Evolutionary conservation across 805 yeast species (phyloP).

Genomic region (Candida sithepensis): DNA sequence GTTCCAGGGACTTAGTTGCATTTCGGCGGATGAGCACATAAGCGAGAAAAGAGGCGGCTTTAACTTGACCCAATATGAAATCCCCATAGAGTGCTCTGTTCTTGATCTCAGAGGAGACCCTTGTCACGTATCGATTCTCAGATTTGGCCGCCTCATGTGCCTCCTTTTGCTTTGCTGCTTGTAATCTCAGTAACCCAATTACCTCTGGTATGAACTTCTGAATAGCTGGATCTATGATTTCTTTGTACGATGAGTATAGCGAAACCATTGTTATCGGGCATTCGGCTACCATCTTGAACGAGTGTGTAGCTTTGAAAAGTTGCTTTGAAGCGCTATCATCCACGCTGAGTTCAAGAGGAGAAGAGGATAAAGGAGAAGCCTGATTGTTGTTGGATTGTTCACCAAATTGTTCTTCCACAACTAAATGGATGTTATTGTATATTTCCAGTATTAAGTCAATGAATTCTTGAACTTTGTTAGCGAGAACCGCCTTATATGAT

Average conservation of each 20-base stretch:
- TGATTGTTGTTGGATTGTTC: slow-evolving; percentile 6
- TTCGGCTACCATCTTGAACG: slow-evolving; percentile 90
- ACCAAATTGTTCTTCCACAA: slow-evolving; percentile 69
- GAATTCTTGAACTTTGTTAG: slow-evolving; percentile 74
- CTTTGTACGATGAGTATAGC: slow-evolving; percentile 81
- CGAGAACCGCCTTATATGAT: slow-evolving; percentile 65
- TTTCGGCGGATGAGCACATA: slow-evolving; percentile 85
- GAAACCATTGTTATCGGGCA: slow-evolving; percentile 97
- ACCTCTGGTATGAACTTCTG: slow-evolving; percentile 80
- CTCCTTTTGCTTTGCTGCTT: slow-evolving; percentile 76
- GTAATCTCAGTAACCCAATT: slow-evolving; percentile 65
- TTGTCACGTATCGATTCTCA: slow-evolving; percentile 56
- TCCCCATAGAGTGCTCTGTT: slow-evolving; percentile 83
- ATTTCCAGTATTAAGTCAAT: slow-evolving; percentile 70
- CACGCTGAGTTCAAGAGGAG: slow-evolving; percentile 41
- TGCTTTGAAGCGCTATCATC: slow-evolving; percentile 44
- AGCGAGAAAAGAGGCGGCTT: slow-evolving; percentile 92
- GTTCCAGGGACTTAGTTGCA: slow-evolving; percentile 59
- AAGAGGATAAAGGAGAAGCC: slow-evolving; percentile 15
- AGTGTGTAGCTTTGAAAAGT: slow-evolving; percentile 64
- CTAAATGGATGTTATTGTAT: slow-evolving; percentile 73
- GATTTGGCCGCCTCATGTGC: slow-evolving; percentile 58
- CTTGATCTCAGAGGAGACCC: slow-evolving; percentile 70
- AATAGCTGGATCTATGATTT: slow-evolving; percentile 64
- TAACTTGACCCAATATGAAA: slow-evolving; percentile 88